Evolutionary conservation across 208 protist genomes (phyloP).

Genomic region (Wallacemonas sp.): DNA sequence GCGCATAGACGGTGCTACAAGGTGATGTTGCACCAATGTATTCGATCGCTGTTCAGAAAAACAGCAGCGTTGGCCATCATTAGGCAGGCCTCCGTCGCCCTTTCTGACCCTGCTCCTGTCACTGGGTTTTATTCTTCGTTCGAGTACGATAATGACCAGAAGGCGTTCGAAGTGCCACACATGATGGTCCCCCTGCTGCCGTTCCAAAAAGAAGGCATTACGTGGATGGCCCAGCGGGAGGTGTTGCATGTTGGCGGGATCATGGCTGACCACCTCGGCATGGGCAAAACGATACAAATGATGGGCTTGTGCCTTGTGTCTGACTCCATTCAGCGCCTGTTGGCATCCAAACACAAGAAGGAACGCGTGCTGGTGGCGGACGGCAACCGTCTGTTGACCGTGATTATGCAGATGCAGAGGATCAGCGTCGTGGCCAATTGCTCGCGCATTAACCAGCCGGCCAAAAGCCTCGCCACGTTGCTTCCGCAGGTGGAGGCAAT

Average conservation of each 20-base stretch:
- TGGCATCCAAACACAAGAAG: constrained; percentile 28
- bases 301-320: constrained; percentile 86
- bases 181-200: constrained; percentile 69
- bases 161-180: constrained; percentile 64
- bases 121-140: constrained; percentile 86
- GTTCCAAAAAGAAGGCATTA: constrained; percentile 91
- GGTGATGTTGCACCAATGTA: constrained; percentile 30
- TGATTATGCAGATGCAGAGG: constrained; percentile 80
- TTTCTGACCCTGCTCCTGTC: constrained; percentile 54
- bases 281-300: constrained; percentile 94
- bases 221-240: constrained; percentile 89
- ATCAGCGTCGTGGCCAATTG: constrained; percentile 86
- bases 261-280: constrained; percentile 91
- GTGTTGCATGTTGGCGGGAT: constrained; percentile 80
- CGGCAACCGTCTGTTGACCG: constrained; percentile 69
- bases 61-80: constrained; percentile 30
- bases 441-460: constrained; percentile 81
- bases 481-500: constrained; percentile 42
- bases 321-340: constrained; percentile 48
- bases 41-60: constrained; percentile 24
- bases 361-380: constrained; percentile 39
- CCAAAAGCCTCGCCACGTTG: constrained; percentile 49
- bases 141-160: constrained; percentile 67
- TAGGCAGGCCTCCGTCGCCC: constrained; percentile 38
- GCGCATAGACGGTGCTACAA: no score